phyloP scores from a whole-genome alignment of 495 filamentous ascomycete genomes.

The Penicillium subrubescens region DNA sequence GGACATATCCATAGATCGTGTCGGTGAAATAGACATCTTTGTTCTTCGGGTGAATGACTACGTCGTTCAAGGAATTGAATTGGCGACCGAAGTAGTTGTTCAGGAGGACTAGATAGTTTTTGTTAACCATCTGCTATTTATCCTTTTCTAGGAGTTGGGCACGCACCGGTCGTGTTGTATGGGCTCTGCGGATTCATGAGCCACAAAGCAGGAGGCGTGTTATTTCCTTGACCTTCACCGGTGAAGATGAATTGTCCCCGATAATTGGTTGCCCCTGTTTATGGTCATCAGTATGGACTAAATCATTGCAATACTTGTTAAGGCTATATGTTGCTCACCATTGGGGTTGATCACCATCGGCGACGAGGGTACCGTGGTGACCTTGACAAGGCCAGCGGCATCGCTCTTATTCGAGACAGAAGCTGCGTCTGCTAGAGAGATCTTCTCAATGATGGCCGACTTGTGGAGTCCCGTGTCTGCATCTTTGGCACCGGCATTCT shows the following conservation, averaged over 20 bases:
- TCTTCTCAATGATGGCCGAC: constrained; percentile 53
- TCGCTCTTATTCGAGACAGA: constrained; percentile 41
- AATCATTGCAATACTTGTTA: too few relatives aligned
- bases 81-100: constrained; percentile 41
- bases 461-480: constrained; percentile 53
- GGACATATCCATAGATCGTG: constrained; percentile 36
- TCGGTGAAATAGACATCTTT: constrained; percentile 55
- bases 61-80: constrained; percentile 36
- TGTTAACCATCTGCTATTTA: background rate
- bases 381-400: constrained; percentile 42
- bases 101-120: constrained; percentile 21
- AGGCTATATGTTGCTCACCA: constrained; percentile 32
- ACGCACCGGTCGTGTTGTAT: constrained; percentile 51
- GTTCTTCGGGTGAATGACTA: constrained; percentile 35
- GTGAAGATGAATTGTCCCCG: constrained; percentile 46
- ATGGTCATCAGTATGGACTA: background rate
- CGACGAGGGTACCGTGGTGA: constrained; percentile 36
- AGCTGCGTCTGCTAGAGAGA: constrained; percentile 43
- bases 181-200: constrained; percentile 50
- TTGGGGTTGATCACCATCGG: constrained; percentile 52
- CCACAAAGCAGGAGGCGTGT: constrained; percentile 41
- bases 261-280: constrained; percentile 50
- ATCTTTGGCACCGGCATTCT: constrained; percentile 48
- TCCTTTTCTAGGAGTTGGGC: background rate
- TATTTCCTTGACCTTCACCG: constrained; percentile 50